Evolutionary conservation across 2,329 filamentous ascomycete species (phyloP), one percentile per base, ranked within the genome.

Genomic region (Aspergillus sclerotialis): DNA sequence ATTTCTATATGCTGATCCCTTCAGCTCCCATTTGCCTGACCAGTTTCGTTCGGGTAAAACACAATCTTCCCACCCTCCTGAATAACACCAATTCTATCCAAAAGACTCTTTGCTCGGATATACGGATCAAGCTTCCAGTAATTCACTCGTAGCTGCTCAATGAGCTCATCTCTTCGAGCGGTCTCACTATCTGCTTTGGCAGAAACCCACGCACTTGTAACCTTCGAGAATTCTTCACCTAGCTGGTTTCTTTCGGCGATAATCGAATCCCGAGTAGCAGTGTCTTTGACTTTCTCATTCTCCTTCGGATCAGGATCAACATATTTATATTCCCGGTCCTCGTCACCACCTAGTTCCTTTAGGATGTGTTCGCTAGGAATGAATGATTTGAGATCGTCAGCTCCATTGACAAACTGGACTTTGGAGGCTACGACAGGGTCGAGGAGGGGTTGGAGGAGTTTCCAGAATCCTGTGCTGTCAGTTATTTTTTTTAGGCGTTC

Each of bases 371-470:
- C 68, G 28, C 69, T 68, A 7, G 76, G 72, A 38, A 96, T 81
- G 53, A 81, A 94, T 37, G 80, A 70, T 40, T 82, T 74, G 32
- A 96, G 68, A 34, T 94, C 89, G 35, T 81, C 74, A 33, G 78
- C 67, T 45, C 76, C 84, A 53, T 85, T 89, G 36, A 84, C 89
- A 60, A 95, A 95, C 58, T 94, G 80, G 8, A 96, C 82, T 62
- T 96, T 96, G 54, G 77, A 75, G 16, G 90, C 90, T 14, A 96
- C 89, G 4, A 96, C 89, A 2, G 90, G 90, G 58, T 96, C 90
- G 25, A 96, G 75, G 89, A 89, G 95, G 43, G 88, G 86, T 40
- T 78, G 80, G 55, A 96, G 93, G 43, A 96, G 84, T 59, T 78
- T 87, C 90, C 89, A 95, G 44, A 95, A 84, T 8, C 84, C 83